These are phyloP conservation scores for Penicillium sp. DNA, from an alignment of 2,329 filamentous ascomycete species.

Conservation along the genomic window DNA sequence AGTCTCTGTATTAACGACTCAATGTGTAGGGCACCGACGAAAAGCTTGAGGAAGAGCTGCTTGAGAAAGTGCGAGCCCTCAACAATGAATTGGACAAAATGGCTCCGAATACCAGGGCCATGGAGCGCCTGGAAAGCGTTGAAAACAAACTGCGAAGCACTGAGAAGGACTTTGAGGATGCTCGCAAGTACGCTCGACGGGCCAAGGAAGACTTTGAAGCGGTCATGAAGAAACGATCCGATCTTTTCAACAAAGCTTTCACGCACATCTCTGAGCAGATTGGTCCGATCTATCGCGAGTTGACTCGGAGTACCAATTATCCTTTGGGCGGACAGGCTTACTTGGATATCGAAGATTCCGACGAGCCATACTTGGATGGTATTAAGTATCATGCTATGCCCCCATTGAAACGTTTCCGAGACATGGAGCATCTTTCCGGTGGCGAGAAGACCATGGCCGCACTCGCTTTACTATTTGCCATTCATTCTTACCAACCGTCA, in stretches of 20 bases:
- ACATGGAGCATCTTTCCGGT: conserved; percentile 97
- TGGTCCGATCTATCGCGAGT: conserved; percentile 85
- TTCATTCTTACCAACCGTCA: conserved; percentile 90
- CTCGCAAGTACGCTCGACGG: conserved; percentile 64
- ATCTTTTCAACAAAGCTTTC: conserved; percentile 94
- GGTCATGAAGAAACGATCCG: conserved; percentile 74
- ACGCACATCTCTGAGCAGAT: conserved; percentile 93
- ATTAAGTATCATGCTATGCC: conserved; percentile 99
- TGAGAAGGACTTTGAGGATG: conserved; percentile 83
- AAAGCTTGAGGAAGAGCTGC: conserved; percentile 66
- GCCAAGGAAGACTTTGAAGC: conserved; percentile 79
- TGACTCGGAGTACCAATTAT: conserved; percentile 85
- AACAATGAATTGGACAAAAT: conserved; percentile 82
- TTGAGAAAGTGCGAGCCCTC: conserved; percentile 69
- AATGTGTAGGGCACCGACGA: conserved; percentile 57
- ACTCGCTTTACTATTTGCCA: conserved; percentile 89
- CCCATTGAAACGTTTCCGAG: conserved; percentile 92
- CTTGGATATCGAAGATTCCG: conserved; percentile 91
- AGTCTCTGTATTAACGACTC: conserved; percentile 8
- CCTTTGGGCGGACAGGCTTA: conserved; percentile 81
- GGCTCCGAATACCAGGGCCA: conserved; percentile 93
- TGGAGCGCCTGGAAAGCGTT: conserved; percentile 81
- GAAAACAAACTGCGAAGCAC: conserved; percentile 75
- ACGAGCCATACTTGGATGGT: conserved; percentile 89
- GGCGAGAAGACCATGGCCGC: conserved; percentile 99